Base-by-base conservation (phyloP, 345 rosid genomes). In the Gossypium thurberi region DNA sequence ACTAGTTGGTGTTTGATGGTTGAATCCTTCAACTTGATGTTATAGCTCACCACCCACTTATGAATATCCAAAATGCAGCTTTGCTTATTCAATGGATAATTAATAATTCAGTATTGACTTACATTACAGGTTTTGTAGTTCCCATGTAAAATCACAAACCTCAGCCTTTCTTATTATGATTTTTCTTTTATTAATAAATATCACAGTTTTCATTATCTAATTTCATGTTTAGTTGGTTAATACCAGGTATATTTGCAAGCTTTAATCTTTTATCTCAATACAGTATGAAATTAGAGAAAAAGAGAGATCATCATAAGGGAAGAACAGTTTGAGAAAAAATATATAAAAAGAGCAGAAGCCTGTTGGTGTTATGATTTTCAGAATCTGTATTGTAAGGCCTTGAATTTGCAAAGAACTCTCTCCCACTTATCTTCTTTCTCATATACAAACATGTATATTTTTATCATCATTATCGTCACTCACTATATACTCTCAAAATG, bases 331-430 rank as follows among this genome's bases (percentile, higher is more conserved):
- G 25, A 8, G 44, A 9, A 10, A 47, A 47, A 47, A 72, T 72
- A 48, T 59, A n/a, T 50, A 64, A 44, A 72, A 74, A 46, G 58
- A 13, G n/a, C 37, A 70, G 71, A 23, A 63, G 46, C 74, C 73
- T 40, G 80, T 25, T 67, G 70, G 63, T 72, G 76, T 74, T 55
- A 43, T 55, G 56, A 59, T 60, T 76, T 76, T 69, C 71, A 72
- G 72, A 65, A 72, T 69, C 60, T 57, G 75, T 52, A 68, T 52
- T 50, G 65, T 47, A 67, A 63, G 73, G 76, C 77, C 70, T 77
- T 59, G 77, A 67, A 73, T 67, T 75, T 56, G 75, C 60, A 76
- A 78, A 75, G 82, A 80, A 76, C 82, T 77, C 77, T 77, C 72
- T 53, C 73, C 73, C 75, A 58, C 77, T 56, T 56, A 77, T 59